phyloP scores from a whole-genome alignment of 495 filamentous ascomycete genomes.

The Xylaria cubensis region DNA sequence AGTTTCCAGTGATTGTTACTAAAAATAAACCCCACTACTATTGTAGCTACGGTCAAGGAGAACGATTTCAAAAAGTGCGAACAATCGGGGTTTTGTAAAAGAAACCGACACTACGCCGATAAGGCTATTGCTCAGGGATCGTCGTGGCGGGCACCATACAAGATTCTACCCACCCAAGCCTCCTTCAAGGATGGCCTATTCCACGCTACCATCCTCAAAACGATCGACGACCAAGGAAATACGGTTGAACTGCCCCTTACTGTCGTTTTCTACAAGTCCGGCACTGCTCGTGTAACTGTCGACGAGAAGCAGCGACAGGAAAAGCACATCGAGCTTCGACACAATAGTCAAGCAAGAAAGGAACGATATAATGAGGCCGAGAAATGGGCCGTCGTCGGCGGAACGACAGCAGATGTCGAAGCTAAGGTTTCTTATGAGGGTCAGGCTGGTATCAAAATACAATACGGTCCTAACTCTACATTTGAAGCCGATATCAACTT shows the following conservation, averaged over 20 bases:
- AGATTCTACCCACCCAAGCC: slow-evolving; percentile 71
- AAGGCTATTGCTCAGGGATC: slow-evolving; percentile 65
- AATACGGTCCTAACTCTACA: slow-evolving; percentile 77
- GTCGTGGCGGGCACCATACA: slow-evolving; percentile 83
- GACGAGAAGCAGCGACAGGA: slow-evolving; percentile 91
- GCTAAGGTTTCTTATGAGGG: slow-evolving; percentile 66
- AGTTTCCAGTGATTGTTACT: slow-evolving; percentile 13
- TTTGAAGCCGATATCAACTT: slow-evolving; percentile 85
- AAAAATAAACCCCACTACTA: not conserved
- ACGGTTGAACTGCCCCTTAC: slow-evolving; percentile 80
- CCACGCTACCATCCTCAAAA: slow-evolving; percentile 79
- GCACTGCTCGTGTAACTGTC: slow-evolving; percentile 81
- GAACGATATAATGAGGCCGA: slow-evolving; percentile 92
- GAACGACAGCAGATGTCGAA: slow-evolving; percentile 69
- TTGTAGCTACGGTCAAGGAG: slow-evolving; percentile 82
- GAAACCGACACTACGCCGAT: slow-evolving; percentile 90
- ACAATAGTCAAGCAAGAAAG: slow-evolving; percentile 84
- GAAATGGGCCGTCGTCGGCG: slow-evolving; percentile 86
- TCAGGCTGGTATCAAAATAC: slow-evolving; percentile 71
- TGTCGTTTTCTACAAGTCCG: slow-evolving; percentile 87
- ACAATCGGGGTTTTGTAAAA: slow-evolving; percentile 95
- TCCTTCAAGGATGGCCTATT: slow-evolving; percentile 81
- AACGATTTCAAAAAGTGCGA: slow-evolving; percentile 95
- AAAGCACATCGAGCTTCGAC: slow-evolving; percentile 85
- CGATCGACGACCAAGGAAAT: slow-evolving; percentile 61